Evolutionary conservation across 2,329 filamentous ascomycete genomes (phyloP).

Genomic region (Plenodomus lindquistii): DNA sequence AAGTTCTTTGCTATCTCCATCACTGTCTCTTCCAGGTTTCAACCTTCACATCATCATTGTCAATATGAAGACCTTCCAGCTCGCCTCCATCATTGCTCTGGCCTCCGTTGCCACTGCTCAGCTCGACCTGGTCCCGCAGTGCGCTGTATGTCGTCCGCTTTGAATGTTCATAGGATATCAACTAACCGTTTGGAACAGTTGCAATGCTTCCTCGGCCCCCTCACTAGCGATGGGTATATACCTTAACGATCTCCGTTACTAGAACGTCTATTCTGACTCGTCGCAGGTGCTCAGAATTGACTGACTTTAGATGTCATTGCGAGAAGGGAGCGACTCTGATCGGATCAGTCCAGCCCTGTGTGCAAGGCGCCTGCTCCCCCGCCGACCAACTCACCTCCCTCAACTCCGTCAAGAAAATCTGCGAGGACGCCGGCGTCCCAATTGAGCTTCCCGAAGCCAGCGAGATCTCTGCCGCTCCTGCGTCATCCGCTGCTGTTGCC

Average conservation of each 20-base stretch:
- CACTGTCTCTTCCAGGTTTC: background rate
- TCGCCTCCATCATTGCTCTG: slow-evolving; percentile 46
- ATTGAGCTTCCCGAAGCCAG: slow-evolving; percentile 29
- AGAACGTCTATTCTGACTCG: no score
- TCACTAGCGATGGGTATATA: slow-evolving; percentile 51
- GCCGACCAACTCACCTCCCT: slow-evolving; percentile 43
- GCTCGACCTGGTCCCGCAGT: slow-evolving; percentile 50
- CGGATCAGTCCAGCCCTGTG: slow-evolving; percentile 51
- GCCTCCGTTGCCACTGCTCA: slow-evolving; percentile 53
- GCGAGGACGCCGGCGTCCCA: slow-evolving; percentile 35
- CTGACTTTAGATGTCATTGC: slow-evolving; percentile 38
- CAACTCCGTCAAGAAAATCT: slow-evolving; percentile 36
- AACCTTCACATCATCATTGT: slow-evolving; percentile 13
- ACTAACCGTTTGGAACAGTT: slow-evolving; percentile 44
- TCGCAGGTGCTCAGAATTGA: no score
- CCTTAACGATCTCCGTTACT: slow-evolving; percentile 55
- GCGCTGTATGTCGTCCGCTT: slow-evolving; percentile 47
- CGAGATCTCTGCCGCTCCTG: background rate
- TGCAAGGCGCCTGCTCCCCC: slow-evolving; percentile 47
- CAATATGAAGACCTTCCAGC: slow-evolving; percentile 46
- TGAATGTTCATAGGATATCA: background rate
- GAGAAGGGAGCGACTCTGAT: slow-evolving; percentile 49
- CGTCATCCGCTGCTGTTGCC: slow-evolving; percentile 7
- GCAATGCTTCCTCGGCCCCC: slow-evolving; percentile 50
- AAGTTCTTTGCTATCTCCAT: slow-evolving; percentile 16